Evolutionary conservation across 495 filamentous ascomycete genomes (phyloP).

Genomic region (Alectoria sarmentosa): DNA sequence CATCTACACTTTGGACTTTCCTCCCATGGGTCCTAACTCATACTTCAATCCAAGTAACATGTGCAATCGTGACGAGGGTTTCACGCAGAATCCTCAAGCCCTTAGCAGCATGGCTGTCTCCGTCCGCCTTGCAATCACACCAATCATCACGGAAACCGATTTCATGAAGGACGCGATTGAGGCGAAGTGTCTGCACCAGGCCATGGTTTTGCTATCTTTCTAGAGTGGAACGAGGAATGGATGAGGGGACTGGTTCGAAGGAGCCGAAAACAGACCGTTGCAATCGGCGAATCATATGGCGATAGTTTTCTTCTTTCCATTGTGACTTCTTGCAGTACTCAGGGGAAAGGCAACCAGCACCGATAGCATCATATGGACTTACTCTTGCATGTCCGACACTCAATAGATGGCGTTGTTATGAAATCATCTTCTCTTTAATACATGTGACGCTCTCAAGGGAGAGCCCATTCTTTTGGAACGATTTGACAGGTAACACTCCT

Average conservation of each 20-base stretch:
- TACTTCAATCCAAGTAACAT: slow-evolving; percentile 30
- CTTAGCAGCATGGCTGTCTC: neutral
- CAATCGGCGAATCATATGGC: neutral
- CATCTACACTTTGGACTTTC: slow-evolving; percentile 28
- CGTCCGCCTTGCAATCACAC: slow-evolving; percentile 18
- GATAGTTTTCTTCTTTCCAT: neutral
- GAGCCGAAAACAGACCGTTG: neutral
- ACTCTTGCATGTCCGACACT: neutral
- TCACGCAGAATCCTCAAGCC: neutral
- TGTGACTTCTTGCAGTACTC: neutral
- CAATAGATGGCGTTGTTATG: neutral
- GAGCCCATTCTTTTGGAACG: neutral
- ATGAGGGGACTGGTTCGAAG: neutral
- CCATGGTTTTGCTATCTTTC: slow-evolving; percentile 13
- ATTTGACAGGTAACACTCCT: neutral
- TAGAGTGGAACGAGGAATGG: neutral
- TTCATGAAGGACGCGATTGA: slow-evolving; percentile 6
- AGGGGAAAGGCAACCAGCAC: neutral
- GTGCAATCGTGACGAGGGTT: slow-evolving; percentile 25
- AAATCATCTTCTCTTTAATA: neutral
- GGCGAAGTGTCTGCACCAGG: slow-evolving; percentile 11
- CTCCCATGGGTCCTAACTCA: slow-evolving; percentile 21
- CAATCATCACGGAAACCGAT: slow-evolving; percentile 15
- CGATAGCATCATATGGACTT: neutral
- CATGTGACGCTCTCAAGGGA: neutral